Conservation (phyloP, 2,329 filamentous ascomycete genomes). For the Lachnum nothofagi region DNA sequence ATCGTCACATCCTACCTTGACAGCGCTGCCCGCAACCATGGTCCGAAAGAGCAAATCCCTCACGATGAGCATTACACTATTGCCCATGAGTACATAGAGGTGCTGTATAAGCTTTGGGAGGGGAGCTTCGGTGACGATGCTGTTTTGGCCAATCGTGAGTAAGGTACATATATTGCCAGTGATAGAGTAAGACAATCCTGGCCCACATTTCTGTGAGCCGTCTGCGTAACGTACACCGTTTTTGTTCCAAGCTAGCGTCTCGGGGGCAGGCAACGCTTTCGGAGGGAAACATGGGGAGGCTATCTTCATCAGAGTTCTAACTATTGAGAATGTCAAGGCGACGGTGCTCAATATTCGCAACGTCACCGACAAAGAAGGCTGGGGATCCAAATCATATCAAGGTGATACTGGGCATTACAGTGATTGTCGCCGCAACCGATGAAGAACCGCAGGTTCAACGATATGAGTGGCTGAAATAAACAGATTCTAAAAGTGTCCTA, state of each 20-base stretch:
- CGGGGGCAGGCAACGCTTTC: slow-evolving; percentile 59
- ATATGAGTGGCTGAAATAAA: slow-evolving; percentile 54
- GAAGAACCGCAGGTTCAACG: slow-evolving; percentile 61
- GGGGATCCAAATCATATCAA: slow-evolving; percentile 45
- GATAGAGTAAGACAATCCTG: slow-evolving; percentile 42
- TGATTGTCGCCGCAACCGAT: slow-evolving; percentile 58
- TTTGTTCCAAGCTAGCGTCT: slow-evolving; percentile 60
- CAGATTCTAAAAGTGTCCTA: slow-evolving; percentile 57
- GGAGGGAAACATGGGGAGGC: slow-evolving; percentile 65
- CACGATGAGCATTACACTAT: slow-evolving; percentile 62
- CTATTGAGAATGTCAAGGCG: not conserved
- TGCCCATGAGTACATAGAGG: slow-evolving; percentile 58
- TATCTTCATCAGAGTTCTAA: slow-evolving; percentile 51
- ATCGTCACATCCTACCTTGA: slow-evolving; percentile 62
- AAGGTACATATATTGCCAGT: slow-evolving; percentile 44
- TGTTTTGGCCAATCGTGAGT: slow-evolving; percentile 56
- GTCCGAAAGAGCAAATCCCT: slow-evolving; percentile 49
- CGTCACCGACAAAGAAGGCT: slow-evolving; percentile 44
- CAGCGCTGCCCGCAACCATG: slow-evolving; percentile 58
- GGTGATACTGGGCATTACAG: slow-evolving; percentile 24
- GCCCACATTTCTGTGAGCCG: slow-evolving; percentile 49
- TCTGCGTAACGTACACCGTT: slow-evolving; percentile 23
- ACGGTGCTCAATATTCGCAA: not conserved
- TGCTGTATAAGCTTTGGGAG: slow-evolving; percentile 47
- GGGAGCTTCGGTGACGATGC: slow-evolving; percentile 39